Percentiles rank a stretch among this genome's conserved stretches.
Conservation (phyloP, 2,329 filamentous ascomycete species). For the Phyllosticta citriasiana region DNA sequence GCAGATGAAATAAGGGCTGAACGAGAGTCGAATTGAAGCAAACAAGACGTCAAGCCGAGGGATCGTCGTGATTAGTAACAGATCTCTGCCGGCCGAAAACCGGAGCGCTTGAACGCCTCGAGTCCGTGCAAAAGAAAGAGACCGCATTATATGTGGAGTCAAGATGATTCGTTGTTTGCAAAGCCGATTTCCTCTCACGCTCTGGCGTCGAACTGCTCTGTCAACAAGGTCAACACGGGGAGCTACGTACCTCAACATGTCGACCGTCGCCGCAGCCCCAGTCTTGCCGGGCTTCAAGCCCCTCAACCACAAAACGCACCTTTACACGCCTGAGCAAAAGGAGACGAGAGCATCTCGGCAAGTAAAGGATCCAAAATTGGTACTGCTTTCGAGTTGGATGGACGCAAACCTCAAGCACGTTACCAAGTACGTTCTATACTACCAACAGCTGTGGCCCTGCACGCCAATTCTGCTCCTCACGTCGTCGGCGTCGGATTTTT, state of each 20-base stretch:
- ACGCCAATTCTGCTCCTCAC: constrained; percentile 23
- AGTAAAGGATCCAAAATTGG: constrained; percentile 15
- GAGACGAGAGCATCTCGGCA: neutral
- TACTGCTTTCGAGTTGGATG: constrained; percentile 27
- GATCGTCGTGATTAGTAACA: neutral
- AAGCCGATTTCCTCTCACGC: neutral
- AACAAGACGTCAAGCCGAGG: neutral
- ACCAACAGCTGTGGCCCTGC: constrained; percentile 23
- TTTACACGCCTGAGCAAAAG: constrained; percentile 18
- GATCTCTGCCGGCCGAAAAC: neutral
- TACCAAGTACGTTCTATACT: constrained; percentile 26
- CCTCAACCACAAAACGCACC: constrained; percentile 25
- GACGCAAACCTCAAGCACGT: constrained; percentile 26
- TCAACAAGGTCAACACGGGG: neutral
- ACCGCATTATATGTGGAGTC: neutral
- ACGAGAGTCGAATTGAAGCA: neutral
- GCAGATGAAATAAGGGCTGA: no score
- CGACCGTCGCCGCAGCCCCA: neutral
- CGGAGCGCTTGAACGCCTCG: neutral
- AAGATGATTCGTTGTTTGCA: neutral
- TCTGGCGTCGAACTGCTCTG: neutral
- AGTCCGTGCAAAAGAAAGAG: neutral
- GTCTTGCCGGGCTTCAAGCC: constrained; percentile 21
- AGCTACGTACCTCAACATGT: neutral
- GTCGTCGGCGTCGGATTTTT: constrained; percentile 22